Evolutionary conservation across 2,329 filamentous ascomycete genomes (phyloP).

Genomic region (Exophiala oligosperma): DNA sequence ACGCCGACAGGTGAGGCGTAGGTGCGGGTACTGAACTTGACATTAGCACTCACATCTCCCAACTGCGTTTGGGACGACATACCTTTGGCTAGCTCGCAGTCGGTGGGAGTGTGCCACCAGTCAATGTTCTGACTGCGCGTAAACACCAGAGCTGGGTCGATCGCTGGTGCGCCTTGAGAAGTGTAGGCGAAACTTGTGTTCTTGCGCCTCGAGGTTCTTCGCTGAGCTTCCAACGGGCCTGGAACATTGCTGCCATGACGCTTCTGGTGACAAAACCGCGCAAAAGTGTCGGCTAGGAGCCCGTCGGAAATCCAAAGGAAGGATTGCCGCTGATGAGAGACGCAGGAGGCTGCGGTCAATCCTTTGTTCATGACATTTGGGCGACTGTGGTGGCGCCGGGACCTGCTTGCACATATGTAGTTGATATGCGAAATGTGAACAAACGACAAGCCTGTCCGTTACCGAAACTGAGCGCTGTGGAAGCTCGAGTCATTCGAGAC

Average conservation of each 20-base stretch:
- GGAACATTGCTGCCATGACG: conserved; percentile 62
- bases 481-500: background rate
- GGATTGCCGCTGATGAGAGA: conserved; percentile 13
- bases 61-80: background rate
- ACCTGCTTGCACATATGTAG: background rate
- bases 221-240: conserved; percentile 62
- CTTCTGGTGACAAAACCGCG: conserved; percentile 47
- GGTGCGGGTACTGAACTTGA: background rate
- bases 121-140: conserved; percentile 29
- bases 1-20: conserved; percentile 15
- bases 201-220: conserved; percentile 55
- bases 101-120: conserved; percentile 26
- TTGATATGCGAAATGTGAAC: background rate
- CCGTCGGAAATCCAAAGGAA: conserved; percentile 49
- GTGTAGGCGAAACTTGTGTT: conserved; percentile 51
- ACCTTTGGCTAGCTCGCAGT: background rate
- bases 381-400: background rate
- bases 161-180: conserved; percentile 30
- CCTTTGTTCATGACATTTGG: conserved; percentile 28
- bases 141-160: conserved; percentile 44
- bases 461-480: background rate
- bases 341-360: conserved; percentile 21
- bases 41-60: background rate
- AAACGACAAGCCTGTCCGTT: background rate
- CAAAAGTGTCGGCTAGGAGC: conserved; percentile 48